Conservation (phyloP, 2,329 filamentous ascomycete species). For the Hymenoscyphus infarciens region DNA sequence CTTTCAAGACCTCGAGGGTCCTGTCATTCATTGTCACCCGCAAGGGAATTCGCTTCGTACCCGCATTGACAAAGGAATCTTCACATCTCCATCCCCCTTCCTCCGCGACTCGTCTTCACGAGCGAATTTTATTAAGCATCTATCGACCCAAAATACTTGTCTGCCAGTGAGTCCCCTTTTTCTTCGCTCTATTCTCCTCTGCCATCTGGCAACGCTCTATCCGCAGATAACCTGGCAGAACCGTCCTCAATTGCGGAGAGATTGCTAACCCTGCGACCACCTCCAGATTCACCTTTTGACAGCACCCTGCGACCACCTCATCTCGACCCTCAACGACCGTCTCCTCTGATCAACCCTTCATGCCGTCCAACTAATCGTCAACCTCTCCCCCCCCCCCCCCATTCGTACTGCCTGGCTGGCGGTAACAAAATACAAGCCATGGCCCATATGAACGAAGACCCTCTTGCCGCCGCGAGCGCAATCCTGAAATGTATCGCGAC, state of each 20-base stretch:
- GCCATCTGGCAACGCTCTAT: neutral
- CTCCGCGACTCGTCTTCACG: neutral
- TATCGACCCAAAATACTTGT: neutral
- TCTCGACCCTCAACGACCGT: neutral
- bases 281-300: conserved; percentile 1
- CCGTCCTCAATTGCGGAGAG: neutral
- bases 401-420: conserved; percentile 28
- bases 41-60: conserved; percentile 13
- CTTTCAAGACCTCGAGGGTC: neutral
- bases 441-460: conserved; percentile 45
- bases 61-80: conserved; percentile 15
- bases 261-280: neutral
- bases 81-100: conserved; percentile 3
- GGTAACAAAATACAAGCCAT: conserved; percentile 22
- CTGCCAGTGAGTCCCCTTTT: conserved; percentile 1
- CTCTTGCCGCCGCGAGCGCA: conserved; percentile 51
- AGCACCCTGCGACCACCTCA: neutral
- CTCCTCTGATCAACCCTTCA: conserved; percentile 13
- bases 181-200: neutral
- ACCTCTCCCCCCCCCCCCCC: neutral
- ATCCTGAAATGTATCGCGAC: conserved; percentile 51
- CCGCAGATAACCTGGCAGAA: neutral
- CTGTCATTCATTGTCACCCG: conserved; percentile 4
- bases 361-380: conserved; percentile 13
- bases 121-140: neutral